Evolutionary conservation across 805 yeast genomes (phyloP).

Genomic region (Millerago galiae): DNA sequence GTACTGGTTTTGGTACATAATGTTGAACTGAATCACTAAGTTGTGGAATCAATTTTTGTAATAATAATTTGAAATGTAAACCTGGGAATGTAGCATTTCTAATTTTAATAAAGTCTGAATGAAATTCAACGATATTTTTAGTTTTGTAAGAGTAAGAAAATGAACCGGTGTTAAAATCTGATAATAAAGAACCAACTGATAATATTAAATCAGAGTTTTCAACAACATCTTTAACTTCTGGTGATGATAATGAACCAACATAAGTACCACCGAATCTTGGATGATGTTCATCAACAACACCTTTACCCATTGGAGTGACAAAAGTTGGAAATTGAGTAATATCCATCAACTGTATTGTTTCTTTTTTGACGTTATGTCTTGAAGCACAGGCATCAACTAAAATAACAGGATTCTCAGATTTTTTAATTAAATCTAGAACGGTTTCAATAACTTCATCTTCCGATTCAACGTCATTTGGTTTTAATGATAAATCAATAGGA

Average conservation of each 20-base stretch:
- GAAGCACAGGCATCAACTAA: conserved; percentile 85
- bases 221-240: conserved; percentile 65
- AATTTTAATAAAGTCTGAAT: conserved; percentile 68
- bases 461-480: conserved; percentile 52
- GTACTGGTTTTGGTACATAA: conserved; percentile 51
- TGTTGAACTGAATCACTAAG: conserved; percentile 33
- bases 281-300: conserved; percentile 65
- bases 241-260: conserved; percentile 73
- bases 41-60: conserved; percentile 35
- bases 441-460: conserved; percentile 56
- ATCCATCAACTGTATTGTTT: conserved; percentile 55
- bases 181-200: conserved; percentile 75
- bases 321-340: conserved; percentile 74
- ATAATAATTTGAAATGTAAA: conserved; percentile 58
- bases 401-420: conserved; percentile 64
- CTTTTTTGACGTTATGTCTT: conserved; percentile 64
- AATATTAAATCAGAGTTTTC: conserved; percentile 70
- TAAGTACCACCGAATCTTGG: conserved; percentile 80
- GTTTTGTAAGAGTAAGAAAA: conserved; percentile 72
- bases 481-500: conserved; percentile 56
- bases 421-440: conserved; percentile 44
- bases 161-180: conserved; percentile 89
- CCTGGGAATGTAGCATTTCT: conserved; percentile 66
- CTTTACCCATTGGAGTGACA: conserved; percentile 90
- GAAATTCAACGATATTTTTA: conserved; percentile 71